Conservation (phyloP, 139 green algal species). For the Chlorella sp. region DNA sequence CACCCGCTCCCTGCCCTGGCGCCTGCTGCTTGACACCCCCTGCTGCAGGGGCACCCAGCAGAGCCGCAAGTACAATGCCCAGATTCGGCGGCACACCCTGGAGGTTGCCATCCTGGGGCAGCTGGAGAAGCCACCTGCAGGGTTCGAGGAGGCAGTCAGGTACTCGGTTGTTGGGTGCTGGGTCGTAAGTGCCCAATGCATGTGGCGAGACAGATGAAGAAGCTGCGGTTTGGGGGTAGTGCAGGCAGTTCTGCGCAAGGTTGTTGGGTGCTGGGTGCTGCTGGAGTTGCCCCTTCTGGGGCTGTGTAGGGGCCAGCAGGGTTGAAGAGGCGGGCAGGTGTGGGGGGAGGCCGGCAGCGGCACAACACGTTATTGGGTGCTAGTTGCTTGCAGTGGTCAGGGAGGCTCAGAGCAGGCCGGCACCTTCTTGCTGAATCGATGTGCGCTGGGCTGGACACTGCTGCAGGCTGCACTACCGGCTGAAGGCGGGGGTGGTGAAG, state of each 20-base stretch:
- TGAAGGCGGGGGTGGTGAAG: slow-evolving; percentile 27
- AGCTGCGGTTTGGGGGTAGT: too few species aligned
- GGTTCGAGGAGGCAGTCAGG: slow-evolving; percentile 27
- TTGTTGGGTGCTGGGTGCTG: too few species aligned
- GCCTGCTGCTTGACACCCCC: neutral
- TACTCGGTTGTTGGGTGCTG: neutral
- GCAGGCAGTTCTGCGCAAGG: too few species aligned
- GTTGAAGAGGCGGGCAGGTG: too few species aligned
- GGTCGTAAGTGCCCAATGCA: neutral
- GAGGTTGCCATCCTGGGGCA: slow-evolving; percentile 3
- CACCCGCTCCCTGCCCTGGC: neutral
- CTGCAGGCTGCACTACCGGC: slow-evolving; percentile 21
- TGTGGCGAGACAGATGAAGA: neutral
- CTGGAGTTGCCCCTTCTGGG: too few species aligned
- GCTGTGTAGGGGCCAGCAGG: too few species aligned
- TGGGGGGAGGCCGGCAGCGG: too few species aligned
- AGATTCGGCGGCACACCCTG: slow-evolving; percentile 23
- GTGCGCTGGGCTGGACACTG: neutral
- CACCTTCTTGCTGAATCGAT: neutral
- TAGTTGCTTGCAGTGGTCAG: too few species aligned
- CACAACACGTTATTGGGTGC: too few species aligned
- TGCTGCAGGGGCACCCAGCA: slow-evolving; percentile 1
- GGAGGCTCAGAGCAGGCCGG: too few species aligned
- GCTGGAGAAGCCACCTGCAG: slow-evolving; percentile 6
- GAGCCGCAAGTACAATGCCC: slow-evolving; percentile 7